Percentiles rank a stretch among this genome's conserved stretches.
Evolutionary conservation across 108 stramenopile species (phyloP).

Genomic region (Epithemia pelagica): DNA sequence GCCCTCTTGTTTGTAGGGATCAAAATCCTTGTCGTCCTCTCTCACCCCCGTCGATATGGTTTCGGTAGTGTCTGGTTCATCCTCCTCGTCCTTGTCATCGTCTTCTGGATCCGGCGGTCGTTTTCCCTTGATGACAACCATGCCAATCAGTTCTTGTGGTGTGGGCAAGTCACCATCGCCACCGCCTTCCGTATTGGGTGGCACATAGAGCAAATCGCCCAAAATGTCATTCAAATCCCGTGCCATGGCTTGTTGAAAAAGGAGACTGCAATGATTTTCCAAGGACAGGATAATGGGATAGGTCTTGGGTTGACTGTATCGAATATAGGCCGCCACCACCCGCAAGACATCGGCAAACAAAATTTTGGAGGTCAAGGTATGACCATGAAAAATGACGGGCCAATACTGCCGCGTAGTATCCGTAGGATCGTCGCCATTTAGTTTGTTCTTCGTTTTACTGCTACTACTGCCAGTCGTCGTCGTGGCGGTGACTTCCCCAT

Average conservation of each 20-base stretch:
- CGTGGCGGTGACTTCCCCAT: slow-evolving; percentile 40
- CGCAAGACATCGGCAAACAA: slow-evolving; percentile 62
- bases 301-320: slow-evolving; percentile 32
- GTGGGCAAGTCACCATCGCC: slow-evolving; percentile 40
- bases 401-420: neutral
- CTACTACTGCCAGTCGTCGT: neutral
- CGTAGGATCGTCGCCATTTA: too few species aligned
- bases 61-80: neutral
- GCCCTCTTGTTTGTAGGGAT: slow-evolving; percentile 12
- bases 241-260: slow-evolving; percentile 83
- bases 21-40: slow-evolving; percentile 27
- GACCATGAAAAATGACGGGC: slow-evolving; percentile 90
- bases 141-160: slow-evolving; percentile 68
- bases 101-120: slow-evolving; percentile 46
- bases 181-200: slow-evolving; percentile 8
- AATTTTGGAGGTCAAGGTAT: slow-evolving; percentile 87
- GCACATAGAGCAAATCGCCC: slow-evolving; percentile 58
- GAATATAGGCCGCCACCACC: slow-evolving; percentile 57
- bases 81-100: slow-evolving; percentile 29
- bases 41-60: too few species aligned
- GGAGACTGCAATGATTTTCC: slow-evolving; percentile 91
- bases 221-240: slow-evolving; percentile 45
- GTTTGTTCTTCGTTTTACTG: slow-evolving; percentile 2
- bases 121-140: slow-evolving; percentile 81
- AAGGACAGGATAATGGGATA: slow-evolving; percentile 91